Evolutionary conservation across 2,329 filamentous ascomycete species (phyloP).

Genomic region (Penicillium italicum): DNA sequence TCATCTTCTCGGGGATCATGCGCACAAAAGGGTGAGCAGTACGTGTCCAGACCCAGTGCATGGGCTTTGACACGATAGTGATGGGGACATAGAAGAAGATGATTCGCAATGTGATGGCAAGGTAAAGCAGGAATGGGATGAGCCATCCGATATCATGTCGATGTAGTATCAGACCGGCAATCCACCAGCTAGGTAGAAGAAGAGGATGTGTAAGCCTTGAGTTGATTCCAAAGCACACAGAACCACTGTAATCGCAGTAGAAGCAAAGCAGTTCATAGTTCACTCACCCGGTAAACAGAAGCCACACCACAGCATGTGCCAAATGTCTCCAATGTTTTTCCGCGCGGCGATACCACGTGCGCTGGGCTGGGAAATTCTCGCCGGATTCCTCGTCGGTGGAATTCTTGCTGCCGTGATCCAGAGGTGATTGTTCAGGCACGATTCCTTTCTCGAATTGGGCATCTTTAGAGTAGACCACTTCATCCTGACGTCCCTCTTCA

Average conservation of each 20-base stretch:
- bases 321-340: slow-evolving; percentile 33
- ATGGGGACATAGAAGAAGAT: slow-evolving; percentile 71
- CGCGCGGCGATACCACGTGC: slow-evolving; percentile 27
- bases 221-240: neutral
- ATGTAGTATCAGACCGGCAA: slow-evolving; percentile 69
- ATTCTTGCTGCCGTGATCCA: slow-evolving; percentile 37
- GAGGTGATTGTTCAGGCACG: slow-evolving; percentile 34
- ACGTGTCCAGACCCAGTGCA: slow-evolving; percentile 65
- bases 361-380: slow-evolving; percentile 28
- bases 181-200: slow-evolving; percentile 61
- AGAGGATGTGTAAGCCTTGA: slow-evolving; percentile 14
- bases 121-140: slow-evolving; percentile 77
- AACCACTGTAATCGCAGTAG: neutral
- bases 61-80: slow-evolving; percentile 61
- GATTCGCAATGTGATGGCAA: slow-evolving; percentile 69
- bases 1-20: slow-evolving; percentile 63
- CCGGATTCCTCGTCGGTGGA: slow-evolving; percentile 42
- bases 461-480: slow-evolving; percentile 50
- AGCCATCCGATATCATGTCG: slow-evolving; percentile 73
- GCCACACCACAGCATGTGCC: slow-evolving; percentile 48
- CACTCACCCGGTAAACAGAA: slow-evolving; percentile 54
- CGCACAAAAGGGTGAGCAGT: slow-evolving; percentile 58
- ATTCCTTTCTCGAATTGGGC: slow-evolving; percentile 40
- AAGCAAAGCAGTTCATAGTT: slow-evolving; percentile 10
- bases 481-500: slow-evolving; percentile 38